Percentiles rank a stretch among this genome's conserved stretches.
phyloP scores from a whole-genome alignment of 805 yeast genomes.

The Tetrapisispora phaffii region DNA sequence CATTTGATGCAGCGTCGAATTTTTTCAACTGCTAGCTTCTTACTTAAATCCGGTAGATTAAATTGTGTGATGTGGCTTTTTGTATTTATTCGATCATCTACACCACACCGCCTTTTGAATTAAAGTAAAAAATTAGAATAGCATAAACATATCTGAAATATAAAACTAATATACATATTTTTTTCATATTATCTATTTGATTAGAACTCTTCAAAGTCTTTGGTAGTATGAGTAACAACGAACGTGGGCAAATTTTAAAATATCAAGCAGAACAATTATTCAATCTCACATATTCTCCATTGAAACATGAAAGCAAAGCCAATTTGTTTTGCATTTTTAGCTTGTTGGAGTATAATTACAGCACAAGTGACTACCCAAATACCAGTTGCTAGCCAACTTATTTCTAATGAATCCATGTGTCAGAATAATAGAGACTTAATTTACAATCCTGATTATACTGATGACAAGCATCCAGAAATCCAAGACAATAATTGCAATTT shows the following conservation, averaged over 20 bases:
- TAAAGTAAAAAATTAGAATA: neutral
- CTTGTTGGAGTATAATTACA: neutral
- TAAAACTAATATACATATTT: neutral
- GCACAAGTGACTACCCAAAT: neutral
- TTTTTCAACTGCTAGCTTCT: neutral
- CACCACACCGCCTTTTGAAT: neutral
- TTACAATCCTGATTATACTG: neutral
- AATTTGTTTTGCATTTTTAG: neutral
- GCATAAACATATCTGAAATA: neutral
- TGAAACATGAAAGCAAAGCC: neutral
- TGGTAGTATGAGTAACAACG: neutral
- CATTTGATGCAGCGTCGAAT: neutral
- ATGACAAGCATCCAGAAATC: neutral
- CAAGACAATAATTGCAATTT: neutral
- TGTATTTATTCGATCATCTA: neutral
- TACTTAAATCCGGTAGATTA: neutral
- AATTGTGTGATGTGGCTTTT: neutral
- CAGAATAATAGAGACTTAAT: neutral
- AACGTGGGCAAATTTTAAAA: neutral
- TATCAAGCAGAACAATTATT: neutral
- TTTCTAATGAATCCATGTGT: neutral
- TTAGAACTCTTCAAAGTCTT: neutral
- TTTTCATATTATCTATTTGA: neutral
- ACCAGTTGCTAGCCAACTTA: neutral
- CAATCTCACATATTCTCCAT: neutral